phyloP scores from a whole-genome alignment of 306 rosid genomes.

The Quercus aquifolioides region DNA sequence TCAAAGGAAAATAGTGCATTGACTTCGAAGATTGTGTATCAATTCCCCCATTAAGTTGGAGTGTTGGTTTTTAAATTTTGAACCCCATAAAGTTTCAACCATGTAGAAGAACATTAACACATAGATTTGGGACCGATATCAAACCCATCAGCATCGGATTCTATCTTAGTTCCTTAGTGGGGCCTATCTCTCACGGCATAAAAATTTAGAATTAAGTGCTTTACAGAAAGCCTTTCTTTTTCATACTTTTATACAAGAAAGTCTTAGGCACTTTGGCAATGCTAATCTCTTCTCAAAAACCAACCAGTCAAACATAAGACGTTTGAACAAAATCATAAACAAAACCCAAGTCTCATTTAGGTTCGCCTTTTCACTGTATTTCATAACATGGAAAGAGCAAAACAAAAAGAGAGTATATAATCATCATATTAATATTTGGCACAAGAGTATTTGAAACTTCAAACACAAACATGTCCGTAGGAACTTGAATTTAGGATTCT shows the following conservation, averaged over 20 bases:
- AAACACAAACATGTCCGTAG: background rate
- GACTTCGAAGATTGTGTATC: background rate
- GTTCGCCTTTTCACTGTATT: background rate
- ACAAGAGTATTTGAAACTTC: background rate
- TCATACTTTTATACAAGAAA: background rate
- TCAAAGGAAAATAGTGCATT: background rate
- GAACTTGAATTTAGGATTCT: background rate
- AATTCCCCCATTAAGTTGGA: background rate
- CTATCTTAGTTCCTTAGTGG: slow-evolving; percentile 19
- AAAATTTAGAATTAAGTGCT: background rate
- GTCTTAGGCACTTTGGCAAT: background rate
- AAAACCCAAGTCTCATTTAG: background rate
- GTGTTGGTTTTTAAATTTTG: background rate
- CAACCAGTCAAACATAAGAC: background rate
- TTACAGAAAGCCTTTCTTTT: slow-evolving; percentile 6
- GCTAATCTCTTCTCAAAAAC: background rate
- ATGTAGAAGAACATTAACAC: background rate
- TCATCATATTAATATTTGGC: background rate
- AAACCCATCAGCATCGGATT: slow-evolving; percentile 29
- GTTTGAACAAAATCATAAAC: background rate
- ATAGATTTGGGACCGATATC: background rate
- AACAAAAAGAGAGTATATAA: background rate
- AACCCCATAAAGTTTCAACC: background rate
- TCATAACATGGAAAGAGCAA: background rate
- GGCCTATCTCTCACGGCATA: slow-evolving; percentile 17